phyloP scores from a whole-genome alignment of 441 rosid species.

The Populus tomentosa region DNA sequence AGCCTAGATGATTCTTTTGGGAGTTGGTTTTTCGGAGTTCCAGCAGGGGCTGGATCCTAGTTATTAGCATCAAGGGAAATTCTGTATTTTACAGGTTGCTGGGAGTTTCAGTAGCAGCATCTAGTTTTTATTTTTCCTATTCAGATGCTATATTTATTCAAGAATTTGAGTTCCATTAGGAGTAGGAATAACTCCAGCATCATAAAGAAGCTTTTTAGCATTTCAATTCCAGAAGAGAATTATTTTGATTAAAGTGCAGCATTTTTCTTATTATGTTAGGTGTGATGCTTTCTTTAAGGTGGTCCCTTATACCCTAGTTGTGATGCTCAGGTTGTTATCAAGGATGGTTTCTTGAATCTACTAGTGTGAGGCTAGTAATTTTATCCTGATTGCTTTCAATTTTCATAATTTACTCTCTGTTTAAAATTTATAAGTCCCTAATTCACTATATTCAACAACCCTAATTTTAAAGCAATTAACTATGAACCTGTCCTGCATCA shows the following conservation, averaged over 20 bases:
- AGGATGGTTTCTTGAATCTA: background rate
- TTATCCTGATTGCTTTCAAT: too few species aligned
- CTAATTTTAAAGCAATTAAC: background rate
- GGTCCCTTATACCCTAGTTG: background rate
- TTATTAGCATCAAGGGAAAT: background rate
- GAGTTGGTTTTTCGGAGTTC: background rate
- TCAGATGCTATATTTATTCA: background rate
- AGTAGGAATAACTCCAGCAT: background rate
- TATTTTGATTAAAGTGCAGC: background rate
- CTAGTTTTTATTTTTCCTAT: background rate
- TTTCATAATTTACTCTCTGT: background rate
- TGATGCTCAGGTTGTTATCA: background rate
- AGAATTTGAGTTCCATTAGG: background rate
- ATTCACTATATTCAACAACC: background rate
- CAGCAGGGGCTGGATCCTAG: background rate
- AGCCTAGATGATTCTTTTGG: background rate
- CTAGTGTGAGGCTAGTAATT: background rate
- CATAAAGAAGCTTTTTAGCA: background rate
- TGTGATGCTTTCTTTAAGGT: background rate
- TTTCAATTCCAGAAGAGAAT: background rate
- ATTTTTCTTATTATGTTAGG: background rate
- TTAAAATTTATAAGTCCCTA: too few species aligned
- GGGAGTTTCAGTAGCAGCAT: background rate
- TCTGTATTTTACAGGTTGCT: background rate
- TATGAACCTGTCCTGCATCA: background rate